phyloP scores from a whole-genome alignment of 1,139 yeast species.

The Taphrina betulina region DNA sequence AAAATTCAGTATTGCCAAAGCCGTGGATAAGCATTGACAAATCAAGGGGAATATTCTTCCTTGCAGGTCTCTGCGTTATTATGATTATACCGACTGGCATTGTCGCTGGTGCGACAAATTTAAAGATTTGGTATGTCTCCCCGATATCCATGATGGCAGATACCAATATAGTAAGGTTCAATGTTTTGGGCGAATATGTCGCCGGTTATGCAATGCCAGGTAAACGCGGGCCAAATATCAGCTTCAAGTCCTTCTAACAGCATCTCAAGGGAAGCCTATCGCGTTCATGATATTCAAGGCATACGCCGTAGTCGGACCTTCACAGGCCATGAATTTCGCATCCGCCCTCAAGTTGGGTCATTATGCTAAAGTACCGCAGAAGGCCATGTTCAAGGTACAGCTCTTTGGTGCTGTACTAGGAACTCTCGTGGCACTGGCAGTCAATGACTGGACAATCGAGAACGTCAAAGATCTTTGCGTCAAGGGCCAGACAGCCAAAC shows the following conservation, averaged over 20 bases:
- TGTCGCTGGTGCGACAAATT: constrained; percentile 39
- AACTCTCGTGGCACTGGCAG: constrained; percentile 52
- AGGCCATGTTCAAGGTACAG: constrained; percentile 60
- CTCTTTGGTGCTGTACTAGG: constrained; percentile 42
- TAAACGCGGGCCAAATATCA: constrained; percentile 59
- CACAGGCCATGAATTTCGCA: constrained; percentile 58
- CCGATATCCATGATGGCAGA: too few species aligned
- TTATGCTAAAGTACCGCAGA: constrained; percentile 62
- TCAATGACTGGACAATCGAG: constrained; percentile 54
- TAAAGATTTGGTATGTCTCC: too few species aligned
- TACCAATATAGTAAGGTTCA: too few species aligned
- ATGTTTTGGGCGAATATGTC: constrained; percentile 61
- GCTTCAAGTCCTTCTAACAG: constrained; percentile 55
- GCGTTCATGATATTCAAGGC: too few species aligned
- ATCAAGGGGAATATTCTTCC: constrained; percentile 47
- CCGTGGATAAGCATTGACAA: too few species aligned
- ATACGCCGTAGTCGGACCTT: constrained; percentile 58
- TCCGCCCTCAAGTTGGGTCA: constrained; percentile 64
- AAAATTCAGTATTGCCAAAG: background rate
- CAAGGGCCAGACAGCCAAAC: constrained; percentile 46
- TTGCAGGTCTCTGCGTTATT: constrained; percentile 48
- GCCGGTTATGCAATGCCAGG: constrained; percentile 67
- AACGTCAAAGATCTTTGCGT: constrained; percentile 45
- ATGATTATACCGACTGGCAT: constrained; percentile 37
- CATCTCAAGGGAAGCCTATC: constrained; percentile 59